Evolutionary conservation across 257 asterid genomes (phyloP).

Genomic region (Ilex asprella): DNA sequence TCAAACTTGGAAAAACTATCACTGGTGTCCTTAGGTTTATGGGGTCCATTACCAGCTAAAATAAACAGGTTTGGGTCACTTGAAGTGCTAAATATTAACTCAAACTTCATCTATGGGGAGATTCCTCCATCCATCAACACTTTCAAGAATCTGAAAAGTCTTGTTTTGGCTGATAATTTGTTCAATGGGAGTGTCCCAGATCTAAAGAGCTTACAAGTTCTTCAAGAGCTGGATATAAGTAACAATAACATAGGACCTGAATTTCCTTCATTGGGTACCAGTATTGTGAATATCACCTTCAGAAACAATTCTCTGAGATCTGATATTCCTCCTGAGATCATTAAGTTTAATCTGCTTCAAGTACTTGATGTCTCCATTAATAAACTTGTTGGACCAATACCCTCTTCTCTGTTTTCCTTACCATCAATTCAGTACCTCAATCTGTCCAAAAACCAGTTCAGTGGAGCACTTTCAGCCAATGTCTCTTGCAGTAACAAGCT

Average conservation of each 20-base stretch:
- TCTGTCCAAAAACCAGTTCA: conserved; percentile 58
- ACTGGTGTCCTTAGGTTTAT: conserved; percentile 63
- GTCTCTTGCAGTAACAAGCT: conserved; percentile 50
- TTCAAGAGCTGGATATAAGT: conserved; percentile 75
- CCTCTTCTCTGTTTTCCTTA: conserved; percentile 64
- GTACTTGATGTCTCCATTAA: conserved; percentile 64
- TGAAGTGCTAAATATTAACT: conserved; percentile 51
- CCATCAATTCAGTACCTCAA: conserved; percentile 46
- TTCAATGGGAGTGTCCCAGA: conserved; percentile 72
- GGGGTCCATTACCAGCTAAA: conserved; percentile 79
- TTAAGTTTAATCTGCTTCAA: conserved; percentile 35
- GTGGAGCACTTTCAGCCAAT: conserved; percentile 51
- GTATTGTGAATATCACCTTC: conserved; percentile 34
- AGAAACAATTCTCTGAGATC: conserved; percentile 66
- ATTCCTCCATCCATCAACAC: conserved; percentile 55
- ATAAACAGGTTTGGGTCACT: conserved; percentile 64
- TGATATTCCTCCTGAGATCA: conserved; percentile 48
- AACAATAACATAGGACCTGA: conserved; percentile 54
- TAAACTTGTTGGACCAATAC: conserved; percentile 68
- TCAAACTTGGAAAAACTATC: conserved; percentile 51
- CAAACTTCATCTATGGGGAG: conserved; percentile 58
- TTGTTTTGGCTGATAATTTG: conserved; percentile 56
- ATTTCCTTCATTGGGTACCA: conserved; percentile 52
- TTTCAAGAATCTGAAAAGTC: conserved; percentile 43
- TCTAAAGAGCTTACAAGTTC: conserved; percentile 38